A percentile compares a stretch with the other conserved stretches of the same genome.
Evolutionary conservation across 331 rosid genomes (phyloP).

Genomic region (Acacia pycnantha): DNA sequence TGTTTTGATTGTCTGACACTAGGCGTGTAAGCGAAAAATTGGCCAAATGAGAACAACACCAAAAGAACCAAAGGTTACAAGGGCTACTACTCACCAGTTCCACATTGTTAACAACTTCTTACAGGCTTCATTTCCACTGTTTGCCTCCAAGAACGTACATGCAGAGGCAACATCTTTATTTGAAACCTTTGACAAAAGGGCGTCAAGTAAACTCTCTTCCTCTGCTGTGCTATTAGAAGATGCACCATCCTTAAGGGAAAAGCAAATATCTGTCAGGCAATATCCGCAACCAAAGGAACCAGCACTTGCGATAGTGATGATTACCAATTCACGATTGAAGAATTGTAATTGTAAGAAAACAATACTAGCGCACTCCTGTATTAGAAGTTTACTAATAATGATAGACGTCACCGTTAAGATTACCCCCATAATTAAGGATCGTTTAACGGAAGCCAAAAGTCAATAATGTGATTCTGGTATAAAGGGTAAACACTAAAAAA

Average conservation of each 20-base stretch:
- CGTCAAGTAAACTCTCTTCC: slow-evolving; percentile 66
- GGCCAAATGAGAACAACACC: slow-evolving; percentile 12
- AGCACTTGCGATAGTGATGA: slow-evolving; percentile 12
- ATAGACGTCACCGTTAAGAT: neutral
- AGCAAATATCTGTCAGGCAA: slow-evolving; percentile 14
- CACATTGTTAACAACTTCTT: slow-evolving; percentile 61
- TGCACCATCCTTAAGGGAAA: slow-evolving; percentile 47
- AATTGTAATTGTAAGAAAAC: neutral
- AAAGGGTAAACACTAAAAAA: neutral
- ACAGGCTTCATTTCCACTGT: slow-evolving; percentile 54
- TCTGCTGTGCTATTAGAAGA: slow-evolving; percentile 34
- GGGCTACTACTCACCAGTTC: slow-evolving; percentile 54
- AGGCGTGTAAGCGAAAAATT: slow-evolving; percentile 4
- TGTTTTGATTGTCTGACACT: neutral
- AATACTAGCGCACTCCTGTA: neutral
- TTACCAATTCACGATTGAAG: slow-evolving; percentile 11
- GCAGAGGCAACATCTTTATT: slow-evolving; percentile 48
- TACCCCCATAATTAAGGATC: neutral
- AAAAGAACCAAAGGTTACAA: neutral
- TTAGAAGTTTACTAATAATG: neutral
- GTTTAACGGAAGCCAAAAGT: slow-evolving; percentile 7
- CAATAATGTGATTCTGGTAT: slow-evolving; percentile 4
- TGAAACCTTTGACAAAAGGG: slow-evolving; percentile 52
- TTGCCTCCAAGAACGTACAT: slow-evolving; percentile 60
- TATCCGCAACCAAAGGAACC: slow-evolving; percentile 16